These are phyloP conservation scores for Cucurbita ficifolia DNA, from an alignment of 306 rosid genomes.

Conservation along the genomic window DNA sequence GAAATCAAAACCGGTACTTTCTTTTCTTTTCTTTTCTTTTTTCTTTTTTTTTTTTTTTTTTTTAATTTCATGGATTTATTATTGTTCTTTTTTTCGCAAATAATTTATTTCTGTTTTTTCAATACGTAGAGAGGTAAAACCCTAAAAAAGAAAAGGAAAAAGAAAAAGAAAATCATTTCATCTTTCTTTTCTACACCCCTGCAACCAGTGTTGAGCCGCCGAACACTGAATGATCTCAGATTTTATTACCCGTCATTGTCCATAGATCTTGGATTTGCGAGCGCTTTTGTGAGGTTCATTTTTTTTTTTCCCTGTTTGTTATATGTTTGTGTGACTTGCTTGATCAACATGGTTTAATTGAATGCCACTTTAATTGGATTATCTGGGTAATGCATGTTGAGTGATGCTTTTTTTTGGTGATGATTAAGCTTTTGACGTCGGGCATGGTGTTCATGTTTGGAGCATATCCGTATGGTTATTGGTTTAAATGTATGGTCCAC, in stretches of 20 bases:
- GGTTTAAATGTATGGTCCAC: not conserved
- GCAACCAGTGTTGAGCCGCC: not conserved
- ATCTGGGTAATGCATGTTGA: not conserved
- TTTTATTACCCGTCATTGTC: no score
- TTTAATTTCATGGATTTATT: no score
- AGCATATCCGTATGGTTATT: not conserved
- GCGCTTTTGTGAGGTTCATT: no score
- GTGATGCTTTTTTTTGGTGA: not conserved
- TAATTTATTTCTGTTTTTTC: no score
- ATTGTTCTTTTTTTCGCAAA: no score
- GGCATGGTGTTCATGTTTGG: not conserved
- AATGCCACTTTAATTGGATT: not conserved
- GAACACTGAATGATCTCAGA: not conserved
- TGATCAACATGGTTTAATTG: not conserved
- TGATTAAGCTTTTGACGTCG: not conserved
- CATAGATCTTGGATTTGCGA: no score
- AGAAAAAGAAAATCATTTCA: not conserved
- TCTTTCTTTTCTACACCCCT: not conserved
- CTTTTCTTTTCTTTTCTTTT: not conserved
- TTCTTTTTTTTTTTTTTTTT: no score
- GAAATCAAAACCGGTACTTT: not conserved
- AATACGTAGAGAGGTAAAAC: no score
- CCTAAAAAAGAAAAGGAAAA: no score
- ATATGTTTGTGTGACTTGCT: not conserved
- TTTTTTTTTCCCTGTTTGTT: not conserved